Conservation (phyloP, 345 rosid genomes). For the Lumnitzera racemosa region DNA sequence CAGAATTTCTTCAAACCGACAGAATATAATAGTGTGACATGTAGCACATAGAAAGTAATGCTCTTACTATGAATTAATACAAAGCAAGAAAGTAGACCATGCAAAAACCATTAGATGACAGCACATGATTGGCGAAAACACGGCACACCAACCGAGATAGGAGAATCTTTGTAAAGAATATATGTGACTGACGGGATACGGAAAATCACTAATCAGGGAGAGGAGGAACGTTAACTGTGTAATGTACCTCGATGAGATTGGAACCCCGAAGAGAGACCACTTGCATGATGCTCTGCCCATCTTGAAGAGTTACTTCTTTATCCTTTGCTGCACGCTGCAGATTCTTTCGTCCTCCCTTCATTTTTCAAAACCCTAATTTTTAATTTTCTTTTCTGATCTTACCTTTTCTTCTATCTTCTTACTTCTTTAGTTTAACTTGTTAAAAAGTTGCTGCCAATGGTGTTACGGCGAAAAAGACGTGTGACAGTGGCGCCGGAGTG, state of each 20-base stretch:
- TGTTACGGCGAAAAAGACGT: too few relatives aligned
- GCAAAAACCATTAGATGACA: not conserved
- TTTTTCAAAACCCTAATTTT: conserved; percentile 6
- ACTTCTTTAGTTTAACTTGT: too few relatives aligned
- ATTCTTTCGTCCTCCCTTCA: conserved; percentile 88
- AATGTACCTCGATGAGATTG: conserved; percentile 69
- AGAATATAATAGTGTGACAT: too few relatives aligned
- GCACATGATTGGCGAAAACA: not conserved
- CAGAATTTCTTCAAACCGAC: not conserved
- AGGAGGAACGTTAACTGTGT: not conserved
- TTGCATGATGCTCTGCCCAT: conserved; percentile 63
- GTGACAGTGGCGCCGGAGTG: too few relatives aligned
- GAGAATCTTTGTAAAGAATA: too few relatives aligned
- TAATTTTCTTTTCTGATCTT: not conserved
- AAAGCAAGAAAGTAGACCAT: not conserved
- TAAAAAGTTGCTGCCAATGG: too few relatives aligned
- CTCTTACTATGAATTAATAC: not conserved
- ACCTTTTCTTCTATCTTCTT: too few relatives aligned
- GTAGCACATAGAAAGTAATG: too few relatives aligned
- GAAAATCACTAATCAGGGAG: too few relatives aligned
- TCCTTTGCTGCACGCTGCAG: conserved; percentile 67
- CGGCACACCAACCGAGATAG: not conserved
- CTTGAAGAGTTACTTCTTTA: conserved; percentile 40
- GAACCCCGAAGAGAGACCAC: conserved; percentile 87
- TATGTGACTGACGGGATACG: too few relatives aligned